Base-by-base conservation (phyloP, 2,329 filamentous ascomycete genomes). In the Cordyceps cateniannulata region DNA sequence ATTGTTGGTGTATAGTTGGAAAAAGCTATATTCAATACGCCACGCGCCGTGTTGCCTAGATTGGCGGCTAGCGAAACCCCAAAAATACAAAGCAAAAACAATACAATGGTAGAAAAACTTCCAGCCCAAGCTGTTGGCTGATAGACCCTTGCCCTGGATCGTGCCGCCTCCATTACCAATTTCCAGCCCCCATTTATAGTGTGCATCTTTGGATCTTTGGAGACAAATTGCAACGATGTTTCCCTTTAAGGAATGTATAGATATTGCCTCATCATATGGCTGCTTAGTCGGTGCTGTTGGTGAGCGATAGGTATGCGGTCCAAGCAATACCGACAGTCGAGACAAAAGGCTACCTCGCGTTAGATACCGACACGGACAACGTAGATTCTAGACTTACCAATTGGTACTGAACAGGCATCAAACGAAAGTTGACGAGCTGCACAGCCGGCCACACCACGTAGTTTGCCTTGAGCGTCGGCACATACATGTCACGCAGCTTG, bases 351-450 rank as follows among this genome's bases (percentile, higher is more conserved):
- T 96, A 38, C n/a, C 9, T 0, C 7, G 5, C 3, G 44, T 60
- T 47, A 60, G 27, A 14, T 29, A 20, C 8, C 45, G 9, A 27
- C 3, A 45, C 7, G n/a, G 3, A 40, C 10, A 20, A 47, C 68
- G 7, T 38, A 61, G 69, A 64, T 18, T 35, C n/a, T 25, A 32
- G 51, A 84, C 91, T 81, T 77, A 97, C 93, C 75, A 99, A 89
- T 75, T 99, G 95, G 74, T 95, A 96, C 72, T 96, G 93, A 58
- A 98, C 88, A 16, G 95, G 95, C 81, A 99, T 91, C 67, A 98
- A 73, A 32, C 93, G 85, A 78, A 99, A 99, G 79, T 99, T 99
- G 77, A 99, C 84, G 65, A 98, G 87, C 77, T 99, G 95, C 49
- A 99, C 95, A 6, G 90, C 85, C 25, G 95, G 95, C 95, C 95